Evolutionary conservation across 768 basidiomycete species (phyloP).

Genomic region (Agaricus subrufescens): DNA sequence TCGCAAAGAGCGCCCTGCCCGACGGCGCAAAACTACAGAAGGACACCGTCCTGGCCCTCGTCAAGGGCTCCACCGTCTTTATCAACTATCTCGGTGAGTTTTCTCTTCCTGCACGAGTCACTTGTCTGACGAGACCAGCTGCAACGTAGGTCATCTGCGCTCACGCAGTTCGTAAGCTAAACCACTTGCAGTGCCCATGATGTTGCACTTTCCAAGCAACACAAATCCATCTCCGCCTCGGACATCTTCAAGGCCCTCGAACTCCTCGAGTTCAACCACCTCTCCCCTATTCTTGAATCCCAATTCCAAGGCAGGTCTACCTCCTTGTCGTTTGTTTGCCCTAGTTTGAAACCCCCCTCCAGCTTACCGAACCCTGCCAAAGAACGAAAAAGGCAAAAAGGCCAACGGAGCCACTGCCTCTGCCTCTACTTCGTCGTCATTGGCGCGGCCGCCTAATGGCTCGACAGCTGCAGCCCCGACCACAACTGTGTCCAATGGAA

Average conservation of each 20-base stretch:
- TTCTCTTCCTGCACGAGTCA: neutral
- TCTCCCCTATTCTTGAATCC: slow-evolving; percentile 54
- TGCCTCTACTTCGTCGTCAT: no score
- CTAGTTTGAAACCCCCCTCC: no score
- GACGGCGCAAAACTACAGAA: slow-evolving; percentile 86
- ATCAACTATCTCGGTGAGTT: slow-evolving; percentile 86
- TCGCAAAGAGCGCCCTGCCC: slow-evolving; percentile 84
- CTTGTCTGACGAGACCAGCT: slow-evolving; percentile 25
- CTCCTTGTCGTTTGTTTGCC: no score
- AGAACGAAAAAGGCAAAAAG: no score
- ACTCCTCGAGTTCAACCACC: slow-evolving; percentile 68
- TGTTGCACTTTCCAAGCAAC: slow-evolving; percentile 76
- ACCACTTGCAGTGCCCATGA: slow-evolving; percentile 68
- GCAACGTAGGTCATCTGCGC: slow-evolving; percentile 36
- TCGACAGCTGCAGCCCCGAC: no score
- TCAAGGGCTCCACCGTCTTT: slow-evolving; percentile 91
- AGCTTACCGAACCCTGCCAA: no score
- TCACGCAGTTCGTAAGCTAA: neutral
- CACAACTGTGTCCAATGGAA: no score
- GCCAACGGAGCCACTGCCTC: no score
- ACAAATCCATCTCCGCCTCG: slow-evolving; percentile 85
- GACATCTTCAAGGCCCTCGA: slow-evolving; percentile 89
- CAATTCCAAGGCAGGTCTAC: slow-evolving; percentile 41
- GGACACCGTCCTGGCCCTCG: slow-evolving; percentile 78
- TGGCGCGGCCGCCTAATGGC: no score